Evolutionary conservation across 805 yeast species (phyloP), one percentile per base, ranked within the genome.

Genomic region (Spencermartinsiella europaea): DNA sequence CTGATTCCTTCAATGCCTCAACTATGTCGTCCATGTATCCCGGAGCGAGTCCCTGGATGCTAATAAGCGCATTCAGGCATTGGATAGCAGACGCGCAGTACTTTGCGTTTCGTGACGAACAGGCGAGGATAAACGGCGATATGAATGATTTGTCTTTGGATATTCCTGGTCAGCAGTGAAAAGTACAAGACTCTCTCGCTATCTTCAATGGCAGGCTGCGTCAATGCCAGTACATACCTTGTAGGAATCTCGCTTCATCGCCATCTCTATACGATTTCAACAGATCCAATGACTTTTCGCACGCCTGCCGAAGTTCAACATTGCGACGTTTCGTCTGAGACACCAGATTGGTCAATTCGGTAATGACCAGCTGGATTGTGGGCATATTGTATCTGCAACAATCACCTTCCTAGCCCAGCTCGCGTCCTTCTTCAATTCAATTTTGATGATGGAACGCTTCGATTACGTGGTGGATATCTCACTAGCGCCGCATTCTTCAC

Each of bases 91-190:
- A 72, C 1, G 85, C 72, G 20, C 83, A 78, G 52, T 85, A 72
- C 59, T 87, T 87, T 5, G 85, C 81, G 63, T 84, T 87, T 42
- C 85, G 76, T 0, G 91, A 75, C 8, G 80, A 75, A 55, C 95
- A 83, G 0, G 95, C 81, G 40, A 81, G 62, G 10, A 85, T 61
- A 49, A 87, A 81, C 0, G 97, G 96, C 2, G 72, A 66, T 3
- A 80, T 73, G 55, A 83, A 80, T 37, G 76, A 78, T 0, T 79
- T 69, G 49, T 75, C 71, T 21, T 70, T 63, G 1, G 76, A 54
- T 5, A 38, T 12, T 12, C 10, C 42, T 38, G 22, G 22, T 21
- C 12, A 10, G 21, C 25, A 28, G 21, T 17, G 40, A 14, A 34
- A 7, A n/a, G n/a, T n/a, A n/a, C n/a, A n/a, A n/a, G n/a, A n/a